A percentile compares a stretch with the other conserved stretches of the same genome.
Evolutionary conservation across 129 eudicot species (phyloP).

Genomic region (Flaveria sonorensis): DNA sequence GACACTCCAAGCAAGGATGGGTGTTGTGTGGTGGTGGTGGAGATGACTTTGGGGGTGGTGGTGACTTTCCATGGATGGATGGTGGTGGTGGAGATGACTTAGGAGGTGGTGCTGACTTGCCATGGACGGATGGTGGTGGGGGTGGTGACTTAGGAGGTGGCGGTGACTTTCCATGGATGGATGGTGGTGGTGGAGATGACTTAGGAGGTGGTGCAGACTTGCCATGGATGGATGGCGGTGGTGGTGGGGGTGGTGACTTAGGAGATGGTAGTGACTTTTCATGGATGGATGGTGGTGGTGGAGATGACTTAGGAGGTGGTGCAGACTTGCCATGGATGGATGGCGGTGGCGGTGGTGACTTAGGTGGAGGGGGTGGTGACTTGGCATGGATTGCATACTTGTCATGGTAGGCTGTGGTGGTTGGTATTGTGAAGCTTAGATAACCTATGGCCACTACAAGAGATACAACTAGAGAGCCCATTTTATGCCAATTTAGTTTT

Average conservation of each 20-base stretch:
- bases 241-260: not conserved
- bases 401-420: not conserved
- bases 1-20: too few relatives aligned
- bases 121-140: not conserved
- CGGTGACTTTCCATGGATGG: not conserved
- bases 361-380: not conserved
- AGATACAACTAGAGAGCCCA: not conserved
- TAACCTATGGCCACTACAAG: not conserved
- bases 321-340: not conserved
- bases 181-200: not conserved
- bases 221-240: not conserved
- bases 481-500: not conserved
- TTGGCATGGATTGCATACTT: constrained; percentile 5
- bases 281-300: not conserved
- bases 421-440: not conserved
- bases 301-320: not conserved
- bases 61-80: not conserved
- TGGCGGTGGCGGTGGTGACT: not conserved
- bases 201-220: not conserved
- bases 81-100: not conserved
- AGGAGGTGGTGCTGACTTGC: not conserved
- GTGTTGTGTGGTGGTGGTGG: not conserved
- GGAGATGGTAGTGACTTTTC: too few relatives aligned
- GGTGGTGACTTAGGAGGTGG: not conserved
- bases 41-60: not conserved